A percentile compares a stretch with the other conserved stretches of the same genome.
Evolutionary conservation across 106 monocot species (phyloP).

Genomic region (Apostasia ramifera): DNA sequence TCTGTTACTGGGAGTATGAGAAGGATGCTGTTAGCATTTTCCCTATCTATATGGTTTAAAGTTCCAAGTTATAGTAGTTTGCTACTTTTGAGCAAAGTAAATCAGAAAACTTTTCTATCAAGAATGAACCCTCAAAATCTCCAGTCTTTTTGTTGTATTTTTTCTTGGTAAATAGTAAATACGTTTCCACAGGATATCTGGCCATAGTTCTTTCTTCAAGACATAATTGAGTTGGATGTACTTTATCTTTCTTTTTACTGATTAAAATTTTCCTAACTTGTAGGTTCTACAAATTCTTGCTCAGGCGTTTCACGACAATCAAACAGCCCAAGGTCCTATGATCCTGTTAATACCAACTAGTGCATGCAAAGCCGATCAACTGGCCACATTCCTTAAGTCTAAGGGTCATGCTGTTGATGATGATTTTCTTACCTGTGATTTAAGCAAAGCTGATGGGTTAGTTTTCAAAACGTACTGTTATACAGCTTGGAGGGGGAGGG

Average conservation of each 20-base stretch:
- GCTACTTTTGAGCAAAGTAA: no score
- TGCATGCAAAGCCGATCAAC: slow-evolving; percentile 1
- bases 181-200: no score
- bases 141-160: no score
- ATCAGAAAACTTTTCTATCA: no score
- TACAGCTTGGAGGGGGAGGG: neutral
- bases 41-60: no score
- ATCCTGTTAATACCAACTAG: neutral
- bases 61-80: no score
- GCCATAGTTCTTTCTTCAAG: neutral
- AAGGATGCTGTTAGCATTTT: no score
- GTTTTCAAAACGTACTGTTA: neutral
- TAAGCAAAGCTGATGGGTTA: neutral
- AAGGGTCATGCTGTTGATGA: neutral
- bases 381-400: neutral
- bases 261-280: neutral
- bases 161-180: no score
- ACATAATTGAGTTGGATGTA: neutral
- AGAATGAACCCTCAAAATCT: no score
- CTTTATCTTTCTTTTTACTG: neutral
- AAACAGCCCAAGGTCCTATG: neutral
- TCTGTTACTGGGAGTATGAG: no score
- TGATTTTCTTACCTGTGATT: neutral
- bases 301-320: neutral
- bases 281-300: slow-evolving; percentile 3